Evolutionary conservation across 176 grass and related monocot species (phyloP), one percentile per base, ranked within the genome.

Genomic region (Leersia perrieri): DNA sequence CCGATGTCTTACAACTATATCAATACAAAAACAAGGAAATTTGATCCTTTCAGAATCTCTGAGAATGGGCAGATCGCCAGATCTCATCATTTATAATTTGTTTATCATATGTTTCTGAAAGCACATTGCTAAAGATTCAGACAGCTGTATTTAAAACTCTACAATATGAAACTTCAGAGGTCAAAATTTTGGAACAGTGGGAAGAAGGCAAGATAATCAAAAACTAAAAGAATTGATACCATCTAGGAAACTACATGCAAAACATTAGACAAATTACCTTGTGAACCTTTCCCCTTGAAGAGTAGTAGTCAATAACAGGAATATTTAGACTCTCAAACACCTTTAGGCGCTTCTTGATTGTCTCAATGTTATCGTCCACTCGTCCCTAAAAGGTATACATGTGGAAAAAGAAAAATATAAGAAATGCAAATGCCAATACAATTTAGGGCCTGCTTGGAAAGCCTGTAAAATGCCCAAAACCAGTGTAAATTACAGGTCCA

Each of bases 301-400:
- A 65, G 69, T 99, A 99, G 87, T 95, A 84, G 34, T 95, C 68
- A 18, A 99, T 88, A 80, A 99, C 96, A 61, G 96, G 96, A 84
- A 99, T 86, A 88, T 91, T 93, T 83, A 95, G 79, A 72, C 72
- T 91, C 68, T 95, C 89, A 81, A 95, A 99, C 39, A 95, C 88
- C 86, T 99, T 84, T 65, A 99, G 76, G 33, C 92, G 90, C 64
- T 95, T 99, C 83, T 88, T 99, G 73, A 95, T 79, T 78, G 96
- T 95, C 67, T 93, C 89, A 38, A 99, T 91, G 75, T 99, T 99
- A 87, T 99, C 92, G 95, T 99, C 96, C 83, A 95, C 88, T 89
- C 92, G 83, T 45, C 96, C 96, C 96, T 99, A 72, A 15, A 61
- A 75, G 1, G 40, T 18, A 84, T 78, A 64, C n/a, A 71, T 32